A percentile compares a stretch with the other conserved stretches of the same genome.
Conservation (phyloP, 2,329 filamentous ascomycete species). For the Botryotinia convoluta region DNA sequence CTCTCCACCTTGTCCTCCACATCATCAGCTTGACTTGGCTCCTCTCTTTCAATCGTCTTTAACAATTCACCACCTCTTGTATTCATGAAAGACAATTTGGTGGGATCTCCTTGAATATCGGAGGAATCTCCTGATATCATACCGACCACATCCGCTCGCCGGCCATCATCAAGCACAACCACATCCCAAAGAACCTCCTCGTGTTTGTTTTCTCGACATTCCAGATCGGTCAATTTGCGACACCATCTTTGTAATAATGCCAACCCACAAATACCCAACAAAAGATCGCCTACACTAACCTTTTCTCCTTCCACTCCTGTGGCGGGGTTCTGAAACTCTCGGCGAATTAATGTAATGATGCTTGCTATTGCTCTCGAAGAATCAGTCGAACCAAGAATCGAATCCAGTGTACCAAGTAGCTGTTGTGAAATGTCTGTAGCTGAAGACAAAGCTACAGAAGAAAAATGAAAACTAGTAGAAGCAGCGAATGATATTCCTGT, state of each 20-base stretch:
- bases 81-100: slow-evolving; percentile 31
- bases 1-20: slow-evolving; percentile 44
- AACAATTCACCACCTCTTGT: slow-evolving; percentile 36
- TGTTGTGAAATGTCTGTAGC: slow-evolving; percentile 57
- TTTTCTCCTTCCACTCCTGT: slow-evolving; percentile 58
- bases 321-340: slow-evolving; percentile 62
- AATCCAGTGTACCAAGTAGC: slow-evolving; percentile 58
- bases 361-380: slow-evolving; percentile 65
- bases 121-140: slow-evolving; percentile 26
- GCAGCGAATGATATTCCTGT: slow-evolving; percentile 60
- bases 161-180: slow-evolving; percentile 58
- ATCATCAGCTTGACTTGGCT: slow-evolving; percentile 41
- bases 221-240: slow-evolving; percentile 50
- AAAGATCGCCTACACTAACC: slow-evolving; percentile 59
- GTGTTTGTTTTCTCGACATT: slow-evolving; percentile 46
- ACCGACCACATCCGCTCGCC: slow-evolving; percentile 54
- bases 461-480: slow-evolving; percentile 58
- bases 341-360: slow-evolving; percentile 61
- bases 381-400: slow-evolving; percentile 66
- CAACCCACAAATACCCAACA: slow-evolving; percentile 58
- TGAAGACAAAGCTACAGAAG: slow-evolving; percentile 52
- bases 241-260: slow-evolving; percentile 61
- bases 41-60: slow-evolving; percentile 40
- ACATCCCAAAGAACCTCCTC: slow-evolving; percentile 66
- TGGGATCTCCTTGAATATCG: slow-evolving; percentile 40